Percentiles rank a stretch among this genome's conserved stretches.
These are phyloP conservation scores for Camellia sinensis DNA, from an alignment of 148 eudicot genomes.

Conservation along the genomic window DNA sequence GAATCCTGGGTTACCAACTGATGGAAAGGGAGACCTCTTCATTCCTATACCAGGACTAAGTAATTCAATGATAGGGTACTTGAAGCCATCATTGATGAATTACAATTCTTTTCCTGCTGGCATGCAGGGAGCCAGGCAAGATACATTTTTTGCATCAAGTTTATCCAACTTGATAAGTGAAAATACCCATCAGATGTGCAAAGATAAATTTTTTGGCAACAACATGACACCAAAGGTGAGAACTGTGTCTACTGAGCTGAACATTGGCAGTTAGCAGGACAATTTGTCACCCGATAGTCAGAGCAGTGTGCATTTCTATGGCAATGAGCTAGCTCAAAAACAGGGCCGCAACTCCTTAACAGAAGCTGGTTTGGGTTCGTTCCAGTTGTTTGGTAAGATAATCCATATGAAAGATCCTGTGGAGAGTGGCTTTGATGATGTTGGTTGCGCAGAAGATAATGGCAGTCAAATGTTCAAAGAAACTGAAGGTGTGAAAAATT, in stretches of 20 bases:
- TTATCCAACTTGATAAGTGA: slow-evolving; percentile 29
- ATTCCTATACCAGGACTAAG: slow-evolving; percentile 28
- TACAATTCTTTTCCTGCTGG: slow-evolving; percentile 57
- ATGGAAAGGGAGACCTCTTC: slow-evolving; percentile 39
- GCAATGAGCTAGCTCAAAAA: slow-evolving; percentile 23
- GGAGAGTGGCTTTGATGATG: slow-evolving; percentile 27
- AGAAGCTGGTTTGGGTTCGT: slow-evolving; percentile 34
- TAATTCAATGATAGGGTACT: slow-evolving; percentile 40
- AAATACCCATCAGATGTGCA: slow-evolving; percentile 20
- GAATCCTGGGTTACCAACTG: slow-evolving; percentile 29
- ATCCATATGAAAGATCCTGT: slow-evolving; percentile 34
- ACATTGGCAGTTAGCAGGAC: slow-evolving; percentile 39
- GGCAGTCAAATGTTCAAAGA: slow-evolving; percentile 21
- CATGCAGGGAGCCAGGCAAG: slow-evolving; percentile 99
- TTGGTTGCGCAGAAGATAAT: slow-evolving; percentile 26
- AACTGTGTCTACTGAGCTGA: slow-evolving; percentile 47
- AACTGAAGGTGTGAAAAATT: slow-evolving; percentile 23
- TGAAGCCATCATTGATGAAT: slow-evolving; percentile 34
- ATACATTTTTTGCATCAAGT: slow-evolving; percentile 28
- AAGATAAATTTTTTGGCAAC: slow-evolving; percentile 19
- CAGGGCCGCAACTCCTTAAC: slow-evolving; percentile 19
- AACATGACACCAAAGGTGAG: slow-evolving; percentile 20
- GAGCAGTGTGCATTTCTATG: slow-evolving; percentile 43
- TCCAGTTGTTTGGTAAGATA: slow-evolving; percentile 65
- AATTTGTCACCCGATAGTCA: slow-evolving; percentile 58